Conservation (phyloP, 768 basidiomycete genomes). For the Phanerochaete sordida region DNA sequence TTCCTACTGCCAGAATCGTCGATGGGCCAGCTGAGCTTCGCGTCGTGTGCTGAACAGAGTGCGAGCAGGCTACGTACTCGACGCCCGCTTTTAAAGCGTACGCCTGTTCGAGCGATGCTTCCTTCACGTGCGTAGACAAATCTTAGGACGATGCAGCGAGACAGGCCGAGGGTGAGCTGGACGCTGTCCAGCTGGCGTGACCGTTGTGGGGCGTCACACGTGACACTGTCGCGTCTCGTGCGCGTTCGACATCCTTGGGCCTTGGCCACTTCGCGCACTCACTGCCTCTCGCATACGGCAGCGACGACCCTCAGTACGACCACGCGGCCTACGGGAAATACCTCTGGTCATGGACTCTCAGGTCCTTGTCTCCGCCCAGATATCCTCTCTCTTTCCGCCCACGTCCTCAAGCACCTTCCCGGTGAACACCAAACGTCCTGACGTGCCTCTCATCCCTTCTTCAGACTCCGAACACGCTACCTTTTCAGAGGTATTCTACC, state of each 20-base stretch:
- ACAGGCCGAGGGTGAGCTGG: no score
- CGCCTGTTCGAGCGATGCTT: no score
- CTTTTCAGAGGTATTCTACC: constrained; percentile 54
- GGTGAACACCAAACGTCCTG: constrained; percentile 57
- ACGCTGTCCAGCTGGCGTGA: background rate
- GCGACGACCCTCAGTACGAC: background rate
- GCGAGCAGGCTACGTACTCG: no score
- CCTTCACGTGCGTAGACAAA: no score
- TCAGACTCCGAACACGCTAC: constrained; percentile 66
- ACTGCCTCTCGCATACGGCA: background rate
- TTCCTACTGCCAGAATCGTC: no score
- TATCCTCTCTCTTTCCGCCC: constrained; percentile 60
- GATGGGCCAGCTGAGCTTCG: no score
- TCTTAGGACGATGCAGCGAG: no score
- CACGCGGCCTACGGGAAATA: background rate
- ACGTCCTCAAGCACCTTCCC: constrained; percentile 47
- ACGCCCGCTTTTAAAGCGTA: no score
- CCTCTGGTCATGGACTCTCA: constrained; percentile 16
- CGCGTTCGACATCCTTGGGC: background rate
- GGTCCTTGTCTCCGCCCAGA: constrained; percentile 24
- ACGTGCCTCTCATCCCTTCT: constrained; percentile 42
- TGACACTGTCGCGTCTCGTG: background rate
- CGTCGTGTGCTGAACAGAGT: no score
- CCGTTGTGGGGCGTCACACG: background rate
- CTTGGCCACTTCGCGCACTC: background rate